Conservation (phyloP, 495 filamentous ascomycete species). For the Aspergillus coremiiformis region DNA sequence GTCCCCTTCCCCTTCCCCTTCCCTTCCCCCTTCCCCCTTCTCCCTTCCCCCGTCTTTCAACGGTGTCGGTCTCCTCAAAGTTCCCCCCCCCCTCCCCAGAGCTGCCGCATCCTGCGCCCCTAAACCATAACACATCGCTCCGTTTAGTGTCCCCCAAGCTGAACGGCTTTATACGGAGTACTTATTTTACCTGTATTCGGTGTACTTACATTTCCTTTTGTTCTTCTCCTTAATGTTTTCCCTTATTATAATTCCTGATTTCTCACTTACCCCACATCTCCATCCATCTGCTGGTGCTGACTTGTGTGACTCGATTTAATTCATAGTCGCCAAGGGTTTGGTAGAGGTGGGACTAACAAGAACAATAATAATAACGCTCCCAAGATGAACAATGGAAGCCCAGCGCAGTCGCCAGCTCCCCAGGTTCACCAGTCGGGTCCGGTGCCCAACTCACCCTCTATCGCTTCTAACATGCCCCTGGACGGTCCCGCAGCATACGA, state of each 20-base stretch:
- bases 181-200: neutral
- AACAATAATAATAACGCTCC: conserved; percentile 41
- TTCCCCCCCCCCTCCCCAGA: conserved; percentile 18
- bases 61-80: no score
- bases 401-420: conserved; percentile 40
- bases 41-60: no score
- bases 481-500: conserved; percentile 44
- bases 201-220: neutral
- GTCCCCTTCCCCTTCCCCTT: no score
- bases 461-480: conserved; percentile 43
- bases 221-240: neutral
- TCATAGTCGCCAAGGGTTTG: conserved; percentile 45
- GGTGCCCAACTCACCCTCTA: conserved; percentile 52
- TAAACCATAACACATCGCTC: conserved; percentile 17
- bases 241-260: neutral
- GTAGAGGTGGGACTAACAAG: conserved; percentile 47
- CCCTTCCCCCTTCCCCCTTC: no score
- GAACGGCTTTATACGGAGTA: no score
- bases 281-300: conserved; percentile 39
- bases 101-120: conserved; percentile 19
- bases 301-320: conserved; percentile 4
- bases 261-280: conserved; percentile 7
- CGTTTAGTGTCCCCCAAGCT: neutral
- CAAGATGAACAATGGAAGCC: conserved; percentile 41
- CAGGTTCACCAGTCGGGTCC: conserved; percentile 40